Conservation (phyloP, 2,329 filamentous ascomycete genomes). For the Arthrobotrys sinensis region DNA sequence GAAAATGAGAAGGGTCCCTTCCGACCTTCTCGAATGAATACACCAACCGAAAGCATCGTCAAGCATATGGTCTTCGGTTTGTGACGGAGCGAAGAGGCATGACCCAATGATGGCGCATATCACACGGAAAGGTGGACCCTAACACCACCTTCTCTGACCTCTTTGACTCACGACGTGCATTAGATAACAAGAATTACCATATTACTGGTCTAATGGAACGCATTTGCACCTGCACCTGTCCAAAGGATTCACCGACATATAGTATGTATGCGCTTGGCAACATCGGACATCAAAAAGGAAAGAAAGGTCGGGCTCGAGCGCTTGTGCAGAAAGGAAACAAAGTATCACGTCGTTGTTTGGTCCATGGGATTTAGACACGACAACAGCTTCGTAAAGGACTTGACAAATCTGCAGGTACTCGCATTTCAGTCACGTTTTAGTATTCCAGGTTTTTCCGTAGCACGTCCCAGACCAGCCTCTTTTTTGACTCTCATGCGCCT, state of each 20-base stretch:
- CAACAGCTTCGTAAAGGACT: conserved; percentile 20
- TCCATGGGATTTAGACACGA: conserved; percentile 29
- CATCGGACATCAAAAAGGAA: conserved; percentile 12
- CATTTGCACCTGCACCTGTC: conserved; percentile 27
- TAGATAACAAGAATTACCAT: conserved; percentile 54
- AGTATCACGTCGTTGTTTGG: conserved; percentile 13
- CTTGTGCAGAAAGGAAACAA: conserved; percentile 23
- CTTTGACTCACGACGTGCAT: conserved; percentile 61
- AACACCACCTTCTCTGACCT: conserved; percentile 29
- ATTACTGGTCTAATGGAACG: conserved; percentile 44
- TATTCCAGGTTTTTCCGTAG: conserved; percentile 36
- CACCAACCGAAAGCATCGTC: conserved; percentile 49
- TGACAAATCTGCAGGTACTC: conserved; percentile 50
- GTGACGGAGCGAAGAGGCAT: conserved; percentile 48
- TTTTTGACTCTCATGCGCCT: conserved; percentile 34
- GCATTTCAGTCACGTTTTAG: conserved; percentile 44
- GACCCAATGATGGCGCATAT: conserved; percentile 60
- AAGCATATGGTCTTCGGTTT: conserved; percentile 44
- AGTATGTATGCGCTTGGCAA: background rate
- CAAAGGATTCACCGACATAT: conserved; percentile 53
- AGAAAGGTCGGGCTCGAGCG: conserved; percentile 22
- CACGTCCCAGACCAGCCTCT: conserved; percentile 27
- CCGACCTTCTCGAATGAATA: conserved; percentile 55
- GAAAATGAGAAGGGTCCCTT: conserved; percentile 20
- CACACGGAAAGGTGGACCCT: conserved; percentile 44